Evolutionary conservation across 768 basidiomycete genomes (phyloP), one percentile per base, ranked within the genome.

Genomic region (Mrakia gelida): DNA sequence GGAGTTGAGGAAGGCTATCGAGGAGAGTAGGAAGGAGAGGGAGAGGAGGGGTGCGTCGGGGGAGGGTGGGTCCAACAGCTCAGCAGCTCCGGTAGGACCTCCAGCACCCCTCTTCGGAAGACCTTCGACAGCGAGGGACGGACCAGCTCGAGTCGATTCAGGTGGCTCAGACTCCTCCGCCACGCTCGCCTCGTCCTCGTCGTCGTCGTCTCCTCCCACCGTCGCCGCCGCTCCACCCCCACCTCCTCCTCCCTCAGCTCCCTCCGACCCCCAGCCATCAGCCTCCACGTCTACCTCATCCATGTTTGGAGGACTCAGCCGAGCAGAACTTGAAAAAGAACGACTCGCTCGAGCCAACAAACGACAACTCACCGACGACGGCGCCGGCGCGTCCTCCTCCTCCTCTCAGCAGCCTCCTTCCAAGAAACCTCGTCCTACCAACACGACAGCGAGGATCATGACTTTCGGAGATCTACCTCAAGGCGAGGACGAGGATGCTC

Each of bases 271-370:
- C n/a, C 59, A 59, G 18, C 59, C 59, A 9, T 28, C 59, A 28
- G 59, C 59, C 5, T 28, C 59, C 26, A 59, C 59, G n/a, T 59
- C 59, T 26, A 59, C 59, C 26, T 70, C 67, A 23, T 38, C 67
- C 7, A 34, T 70, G 10, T 70, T 70, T 13, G 67, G 67, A 15
- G 67, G 67, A n/a, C 67, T 70, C 34, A 70, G 38, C 23, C 41
- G 67, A 43, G 38, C 34, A 34, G 67, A 70, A 21, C 34, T 70
- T 9, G 67, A 70, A 43, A n/a, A 26, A 7, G 67, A 70, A 41
- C 67, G 67, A 21, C 67, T 70, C 67, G 67, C 32, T 23, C 67
- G 67, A 38, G 67, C 38, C 18, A 70, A 70, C 34, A 70, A 70
- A n/a, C 41, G 67, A 41, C 67, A 70, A 11, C 67, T 70, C 67